Conservation (phyloP, 169 alveolate genomes). For the Hepatocystis sp. region DNA sequence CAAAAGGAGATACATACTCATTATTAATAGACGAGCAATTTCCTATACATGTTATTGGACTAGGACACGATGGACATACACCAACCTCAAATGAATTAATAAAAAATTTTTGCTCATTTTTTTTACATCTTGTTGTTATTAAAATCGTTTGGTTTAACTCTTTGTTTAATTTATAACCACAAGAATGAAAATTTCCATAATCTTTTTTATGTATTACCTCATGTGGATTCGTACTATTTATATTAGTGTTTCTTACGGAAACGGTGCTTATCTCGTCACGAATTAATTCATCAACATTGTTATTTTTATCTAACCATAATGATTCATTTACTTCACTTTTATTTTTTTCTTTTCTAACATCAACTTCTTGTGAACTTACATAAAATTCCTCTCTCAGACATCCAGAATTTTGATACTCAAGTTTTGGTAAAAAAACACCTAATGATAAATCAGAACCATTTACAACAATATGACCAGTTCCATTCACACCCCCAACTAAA, state of each 20-base stretch:
- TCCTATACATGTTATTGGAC: constrained; percentile 61
- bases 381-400: background rate
- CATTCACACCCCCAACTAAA: constrained; percentile 63
- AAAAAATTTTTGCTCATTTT: constrained; percentile 53
- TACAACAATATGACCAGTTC: constrained; percentile 35
- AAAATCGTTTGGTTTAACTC: constrained; percentile 20
- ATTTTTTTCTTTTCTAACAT: too few species aligned
- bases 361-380: too few species aligned
- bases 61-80: constrained; percentile 23
- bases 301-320: constrained; percentile 2
- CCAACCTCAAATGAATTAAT: constrained; percentile 43
- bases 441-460: constrained; percentile 18
- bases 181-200: constrained; percentile 24
- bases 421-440: constrained; percentile 40
- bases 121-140: constrained; percentile 43
- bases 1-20: constrained; percentile 53
- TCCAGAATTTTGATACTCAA: background rate
- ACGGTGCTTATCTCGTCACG: background rate
- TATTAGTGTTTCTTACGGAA: background rate
- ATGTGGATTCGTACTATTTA: background rate
- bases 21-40: constrained; percentile 41
- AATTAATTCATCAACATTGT: background rate
- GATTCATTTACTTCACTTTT: too few species aligned
- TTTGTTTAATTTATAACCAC: constrained; percentile 24
- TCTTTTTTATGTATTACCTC: background rate